Evolutionary conservation across 2,329 filamentous ascomycete genomes (phyloP).

Genomic region (Venturiaceae sp.): DNA sequence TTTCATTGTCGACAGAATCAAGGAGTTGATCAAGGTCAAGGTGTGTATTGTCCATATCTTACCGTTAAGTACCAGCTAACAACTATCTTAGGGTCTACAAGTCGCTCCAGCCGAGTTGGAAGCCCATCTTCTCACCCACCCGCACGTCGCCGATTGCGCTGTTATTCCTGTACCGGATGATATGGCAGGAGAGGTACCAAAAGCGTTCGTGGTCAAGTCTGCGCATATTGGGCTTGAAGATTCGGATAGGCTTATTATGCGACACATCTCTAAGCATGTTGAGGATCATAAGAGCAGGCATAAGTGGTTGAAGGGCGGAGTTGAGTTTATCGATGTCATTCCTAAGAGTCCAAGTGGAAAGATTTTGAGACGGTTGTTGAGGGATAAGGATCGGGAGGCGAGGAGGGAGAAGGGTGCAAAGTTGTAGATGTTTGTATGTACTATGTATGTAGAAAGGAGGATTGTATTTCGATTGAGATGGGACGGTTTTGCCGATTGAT

Average conservation of each 20-base stretch:
- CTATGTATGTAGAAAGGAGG: too few relatives aligned
- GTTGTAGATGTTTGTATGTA: constrained; percentile 26
- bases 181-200: constrained; percentile 51
- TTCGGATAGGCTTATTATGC: constrained; percentile 36
- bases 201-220: constrained; percentile 54
- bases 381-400: constrained; percentile 64
- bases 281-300: constrained; percentile 51
- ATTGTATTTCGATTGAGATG: not conserved
- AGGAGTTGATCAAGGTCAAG: constrained; percentile 72
- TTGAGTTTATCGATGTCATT: constrained; percentile 39
- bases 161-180: constrained; percentile 66
- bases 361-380: constrained; percentile 53
- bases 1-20: constrained; percentile 74
- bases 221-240: constrained; percentile 42
- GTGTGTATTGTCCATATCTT: constrained; percentile 28
- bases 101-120: constrained; percentile 79
- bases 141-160: constrained; percentile 65
- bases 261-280: constrained; percentile 48
- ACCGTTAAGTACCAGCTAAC: not conserved
- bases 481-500: not conserved
- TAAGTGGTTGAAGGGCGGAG: constrained; percentile 53
- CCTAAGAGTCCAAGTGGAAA: constrained; percentile 55
- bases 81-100: constrained; percentile 55
- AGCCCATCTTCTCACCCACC: constrained; percentile 66
- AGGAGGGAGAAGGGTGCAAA: constrained; percentile 56